Conservation (phyloP, 1,139 yeast genomes). For the Blastobotrys elegans region DNA sequence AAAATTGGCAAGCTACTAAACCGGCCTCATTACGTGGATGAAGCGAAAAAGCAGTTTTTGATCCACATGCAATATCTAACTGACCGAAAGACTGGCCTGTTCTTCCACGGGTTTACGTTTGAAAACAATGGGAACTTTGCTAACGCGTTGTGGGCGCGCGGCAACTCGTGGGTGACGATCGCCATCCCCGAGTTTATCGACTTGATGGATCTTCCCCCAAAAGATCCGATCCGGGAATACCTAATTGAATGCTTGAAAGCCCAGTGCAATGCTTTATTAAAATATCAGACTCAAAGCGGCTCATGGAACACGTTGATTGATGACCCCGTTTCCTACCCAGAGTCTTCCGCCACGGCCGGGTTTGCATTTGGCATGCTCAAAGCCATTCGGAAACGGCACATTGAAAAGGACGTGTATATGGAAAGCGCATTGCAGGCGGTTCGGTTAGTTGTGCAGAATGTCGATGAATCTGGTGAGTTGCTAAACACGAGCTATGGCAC, state of each 20-base stretch:
- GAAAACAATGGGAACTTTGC: constrained; percentile 36
- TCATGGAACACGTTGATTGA: constrained; percentile 37
- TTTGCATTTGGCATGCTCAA: constrained; percentile 38
- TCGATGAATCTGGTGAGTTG: constrained; percentile 33
- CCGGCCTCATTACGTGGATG: constrained; percentile 34
- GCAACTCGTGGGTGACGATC: constrained; percentile 39
- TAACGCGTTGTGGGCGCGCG: constrained; percentile 38
- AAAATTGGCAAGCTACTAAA: constrained; percentile 34
- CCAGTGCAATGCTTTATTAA: constrained; percentile 31
- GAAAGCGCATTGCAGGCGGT: constrained; percentile 30
- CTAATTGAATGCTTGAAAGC: constrained; percentile 32
- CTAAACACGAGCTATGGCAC: constrained; percentile 37
- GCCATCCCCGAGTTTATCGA: constrained; percentile 38
- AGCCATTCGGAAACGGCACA: constrained; percentile 30
- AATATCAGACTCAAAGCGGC: constrained; percentile 32
- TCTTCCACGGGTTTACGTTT: constrained; percentile 37
- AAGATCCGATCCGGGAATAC: constrained; percentile 29
- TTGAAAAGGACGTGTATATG: constrained; percentile 25
- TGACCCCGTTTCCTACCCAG: constrained; percentile 33
- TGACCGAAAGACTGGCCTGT: constrained; percentile 34
- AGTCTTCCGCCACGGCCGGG: constrained; percentile 38
- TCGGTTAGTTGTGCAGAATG: constrained; percentile 31
- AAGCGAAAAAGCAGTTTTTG: constrained; percentile 36
- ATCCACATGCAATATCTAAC: constrained; percentile 34
- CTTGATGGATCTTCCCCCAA: constrained; percentile 29